phyloP scores from a whole-genome alignment of 768 basidiomycete species.

The Suillus cothurnatus region DNA sequence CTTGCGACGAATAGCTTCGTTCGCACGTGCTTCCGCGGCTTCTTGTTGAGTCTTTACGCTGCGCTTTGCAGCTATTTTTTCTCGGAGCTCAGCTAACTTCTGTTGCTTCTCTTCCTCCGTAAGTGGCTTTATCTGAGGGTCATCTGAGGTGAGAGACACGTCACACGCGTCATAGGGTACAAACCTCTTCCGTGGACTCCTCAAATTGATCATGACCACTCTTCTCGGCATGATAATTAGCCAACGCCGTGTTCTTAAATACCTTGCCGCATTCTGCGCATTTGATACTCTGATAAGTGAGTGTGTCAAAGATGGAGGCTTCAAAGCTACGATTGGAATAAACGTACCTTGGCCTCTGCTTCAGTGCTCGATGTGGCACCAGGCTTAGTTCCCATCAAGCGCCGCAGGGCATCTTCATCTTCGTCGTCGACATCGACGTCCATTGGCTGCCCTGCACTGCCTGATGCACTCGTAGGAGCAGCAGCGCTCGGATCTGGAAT shows the following conservation, averaged over 20 bases:
- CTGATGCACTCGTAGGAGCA: constrained; percentile 21
- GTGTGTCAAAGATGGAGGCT: neutral
- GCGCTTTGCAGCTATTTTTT: constrained; percentile 82
- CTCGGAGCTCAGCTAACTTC: constrained; percentile 76
- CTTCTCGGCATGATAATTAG: constrained; percentile 93
- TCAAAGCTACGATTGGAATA: neutral
- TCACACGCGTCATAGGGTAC: neutral
- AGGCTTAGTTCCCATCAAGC: constrained; percentile 41
- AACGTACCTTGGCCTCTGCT: constrained; percentile 67
- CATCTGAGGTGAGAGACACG: constrained; percentile 2
- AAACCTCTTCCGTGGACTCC: constrained; percentile 91
- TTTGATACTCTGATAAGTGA: constrained; percentile 66
- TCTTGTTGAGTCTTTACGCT: constrained; percentile 72
- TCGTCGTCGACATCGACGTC: constrained; percentile 71
- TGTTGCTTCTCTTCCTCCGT: constrained; percentile 92
- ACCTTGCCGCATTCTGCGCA: constrained; percentile 84
- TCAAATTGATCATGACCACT: constrained; percentile 96
- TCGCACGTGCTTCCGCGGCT: constrained; percentile 67
- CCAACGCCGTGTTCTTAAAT: constrained; percentile 84
- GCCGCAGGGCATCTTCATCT: constrained; percentile 63
- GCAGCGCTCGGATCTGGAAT: constrained; percentile 62
- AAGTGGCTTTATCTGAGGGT: constrained; percentile 81
- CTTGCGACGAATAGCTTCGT: constrained; percentile 83
- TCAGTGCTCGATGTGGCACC: constrained; percentile 28
- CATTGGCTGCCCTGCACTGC: constrained; percentile 35